Base-by-base conservation (phyloP, 371 early-diverging fungal genomes). In the Haplosporangium sp. region DNA sequence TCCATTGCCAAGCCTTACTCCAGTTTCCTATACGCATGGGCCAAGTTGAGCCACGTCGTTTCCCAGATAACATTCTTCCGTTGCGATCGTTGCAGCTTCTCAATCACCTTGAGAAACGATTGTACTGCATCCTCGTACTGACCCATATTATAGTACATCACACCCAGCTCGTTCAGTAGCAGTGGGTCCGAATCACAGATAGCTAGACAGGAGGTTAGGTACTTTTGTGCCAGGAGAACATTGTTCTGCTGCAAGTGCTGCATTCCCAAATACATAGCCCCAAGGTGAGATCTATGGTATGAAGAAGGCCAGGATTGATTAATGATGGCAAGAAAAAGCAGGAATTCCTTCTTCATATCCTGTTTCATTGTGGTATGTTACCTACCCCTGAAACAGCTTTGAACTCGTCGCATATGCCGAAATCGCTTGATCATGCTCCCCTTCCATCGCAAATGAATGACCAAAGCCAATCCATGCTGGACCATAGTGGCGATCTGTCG, bases 391-490 rank as follows among this genome's bases (percentile, higher is more conserved):
- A 52, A 89, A 86, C 36, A 90, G 73, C 64, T 86, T 83, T 16
- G 84, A 77, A 46, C 92, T 90, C 0, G 85, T 85, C 23, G 84
- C 70, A 68, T 95, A 95, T 0, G 92, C 93, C 36, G 86, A 74
- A 29, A 94, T 91, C 0, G 96, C 96, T 62, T 88, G 88, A 52
- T 95, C 95, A 58, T 90, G 86, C 23, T 93, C 92, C 0, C 90
- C 90, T 63, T 92, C 93, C 10, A 83, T 74, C 4, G 93, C 87
- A 76, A 92, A 92, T n/a, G 93, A 83, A 77, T 95, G 95, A 0
- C 90, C 96, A 67, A 87, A 91, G 6, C 92, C 94, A 21, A 95
- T 67, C 95, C 95, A 94, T 1, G 89, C 90, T 4, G 87, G 85
- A 0, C 87, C 90, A 82, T 88, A 92, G 45, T 82, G 74, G 5